Conservation (phyloP, 179 eudicot genomes). For the Kewa caespitosa region DNA sequence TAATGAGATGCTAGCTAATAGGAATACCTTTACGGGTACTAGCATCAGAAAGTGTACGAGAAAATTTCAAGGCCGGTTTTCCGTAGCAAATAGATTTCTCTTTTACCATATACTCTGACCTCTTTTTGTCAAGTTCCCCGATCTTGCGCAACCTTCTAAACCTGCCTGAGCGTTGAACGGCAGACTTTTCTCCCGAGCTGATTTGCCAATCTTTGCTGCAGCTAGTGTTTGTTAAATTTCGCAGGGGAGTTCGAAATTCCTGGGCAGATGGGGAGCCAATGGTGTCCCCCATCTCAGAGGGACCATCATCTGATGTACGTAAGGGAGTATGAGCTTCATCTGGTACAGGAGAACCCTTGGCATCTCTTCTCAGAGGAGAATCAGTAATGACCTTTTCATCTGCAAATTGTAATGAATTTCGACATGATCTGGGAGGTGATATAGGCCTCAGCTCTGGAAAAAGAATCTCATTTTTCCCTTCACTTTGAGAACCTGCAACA, state of each 20-base stretch:
- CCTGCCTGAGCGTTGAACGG: conserved; percentile 40
- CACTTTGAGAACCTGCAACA: conserved; percentile 38
- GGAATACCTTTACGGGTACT: conserved; percentile 35
- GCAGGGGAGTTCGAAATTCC: conserved; percentile 48
- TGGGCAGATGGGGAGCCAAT: conserved; percentile 29
- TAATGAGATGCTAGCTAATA: not conserved
- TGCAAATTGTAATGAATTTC: conserved; percentile 6
- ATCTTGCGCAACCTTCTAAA: conserved; percentile 69
- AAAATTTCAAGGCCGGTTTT: conserved; percentile 19
- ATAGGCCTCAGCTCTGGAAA: conserved; percentile 29
- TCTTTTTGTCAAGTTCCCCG: conserved; percentile 44
- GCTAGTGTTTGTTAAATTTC: conserved; percentile 44
- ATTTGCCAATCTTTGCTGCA: conserved; percentile 69
- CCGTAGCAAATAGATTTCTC: conserved; percentile 21
- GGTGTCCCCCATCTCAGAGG: conserved; percentile 11
- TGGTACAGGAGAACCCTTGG: conserved; percentile 21
- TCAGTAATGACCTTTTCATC: conserved; percentile 23
- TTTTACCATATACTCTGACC: conserved; percentile 20
- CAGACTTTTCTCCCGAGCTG: conserved; percentile 52
- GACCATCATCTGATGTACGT: conserved; percentile 14
- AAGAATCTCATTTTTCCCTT: conserved; percentile 19
- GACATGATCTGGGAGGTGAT: conserved; percentile 30
- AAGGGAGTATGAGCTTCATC: conserved; percentile 34
- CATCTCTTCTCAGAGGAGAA: conserved; percentile 28
- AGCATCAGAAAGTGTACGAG: conserved; percentile 16